Conservation (phyloP, 2,329 filamentous ascomycete species). For the Escovopsis sp. region DNA sequence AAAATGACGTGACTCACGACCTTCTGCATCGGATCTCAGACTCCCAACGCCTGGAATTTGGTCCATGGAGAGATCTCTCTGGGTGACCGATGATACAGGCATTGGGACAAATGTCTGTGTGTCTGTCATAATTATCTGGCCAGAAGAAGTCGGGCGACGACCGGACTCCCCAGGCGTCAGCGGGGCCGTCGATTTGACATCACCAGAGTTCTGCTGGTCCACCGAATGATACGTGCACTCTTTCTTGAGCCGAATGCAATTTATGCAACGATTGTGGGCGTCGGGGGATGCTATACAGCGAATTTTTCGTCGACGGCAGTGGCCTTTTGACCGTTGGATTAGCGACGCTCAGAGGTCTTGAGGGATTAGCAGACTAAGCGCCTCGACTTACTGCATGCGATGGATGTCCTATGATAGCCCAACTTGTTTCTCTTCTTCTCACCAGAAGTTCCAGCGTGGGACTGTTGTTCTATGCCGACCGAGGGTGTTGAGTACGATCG, state of each 20-base stretch:
- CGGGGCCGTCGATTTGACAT: slow-evolving; percentile 33
- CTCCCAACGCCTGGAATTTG: slow-evolving; percentile 23
- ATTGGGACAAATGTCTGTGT: slow-evolving; percentile 25
- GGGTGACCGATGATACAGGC: slow-evolving; percentile 28
- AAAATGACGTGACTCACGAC: no score
- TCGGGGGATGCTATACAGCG: slow-evolving; percentile 66
- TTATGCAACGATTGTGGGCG: slow-evolving; percentile 70
- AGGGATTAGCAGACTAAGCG: not conserved
- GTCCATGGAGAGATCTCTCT: slow-evolving; percentile 24
- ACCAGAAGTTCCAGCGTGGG: slow-evolving; percentile 19
- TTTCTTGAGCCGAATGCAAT: slow-evolving; percentile 88
- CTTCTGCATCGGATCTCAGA: no score
- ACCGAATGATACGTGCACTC: slow-evolving; percentile 89
- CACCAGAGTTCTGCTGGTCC: slow-evolving; percentile 51
- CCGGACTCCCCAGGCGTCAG: slow-evolving; percentile 33
- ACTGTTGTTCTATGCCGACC: slow-evolving; percentile 6
- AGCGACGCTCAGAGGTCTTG: not conserved
- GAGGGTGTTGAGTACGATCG: slow-evolving; percentile 32
- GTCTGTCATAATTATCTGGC: no score
- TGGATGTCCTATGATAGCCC: slow-evolving; percentile 87
- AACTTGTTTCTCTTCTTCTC: slow-evolving; percentile 70
- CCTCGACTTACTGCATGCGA: slow-evolving; percentile 73
- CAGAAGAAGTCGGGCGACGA: slow-evolving; percentile 19
- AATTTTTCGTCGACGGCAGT: slow-evolving; percentile 88
- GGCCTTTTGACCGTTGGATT: slow-evolving; percentile 37